Base-by-base conservation (phyloP, 1,284 basidiomycete species). In the Meira nashicola region DNA sequence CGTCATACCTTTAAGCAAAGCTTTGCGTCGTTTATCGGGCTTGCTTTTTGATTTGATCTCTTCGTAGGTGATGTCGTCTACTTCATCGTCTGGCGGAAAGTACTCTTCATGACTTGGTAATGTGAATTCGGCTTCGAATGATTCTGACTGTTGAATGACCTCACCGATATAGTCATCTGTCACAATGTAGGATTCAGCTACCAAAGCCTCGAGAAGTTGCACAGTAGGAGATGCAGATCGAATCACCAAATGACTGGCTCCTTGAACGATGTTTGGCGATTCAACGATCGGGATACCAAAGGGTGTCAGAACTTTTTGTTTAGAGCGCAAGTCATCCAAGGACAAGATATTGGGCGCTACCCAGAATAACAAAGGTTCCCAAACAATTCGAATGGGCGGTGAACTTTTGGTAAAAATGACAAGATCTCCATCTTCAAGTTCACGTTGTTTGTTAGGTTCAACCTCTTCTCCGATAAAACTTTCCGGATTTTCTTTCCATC, bases 21-120 rank as follows among this genome's bases (percentile, higher is more conserved):
- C 58, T n/a, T 57, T 64, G 40, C 70, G 57, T 2, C 46, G 40
- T 40, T 59, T 43, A 10, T 65, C 33, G 5, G 64, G 65, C 1
- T 60, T 54, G 7, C 64, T 39, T 39, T 55, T 55, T 3, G 40
- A 28, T 6, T 54, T 51, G 39, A 66, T n/a, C 19, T 67, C 84
- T n/a, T 56, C 57, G 3, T 58, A 38, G 9, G 60, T 64, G 56
- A 58, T 44, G 14, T 65, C 54, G 15, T 71, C 70, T 33, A 55
- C 48, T 28, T 55, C 50, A 12, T 60, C 52, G 44, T 65, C 50
- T 6, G 54, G n/a, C 1, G 69, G 69, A 21, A 60, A 55, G 47
- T 66, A 65, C n/a, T 51, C 23, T 15, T 54, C 49, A 4, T 43
- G 39, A 25, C 61, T 52, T n/a, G 64, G 66, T 14, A 66, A 54